A percentile compares a stretch with the other conserved stretches of the same genome.
Evolutionary conservation across 1,139 yeast species (phyloP).

Genomic region (Candida anutae): DNA sequence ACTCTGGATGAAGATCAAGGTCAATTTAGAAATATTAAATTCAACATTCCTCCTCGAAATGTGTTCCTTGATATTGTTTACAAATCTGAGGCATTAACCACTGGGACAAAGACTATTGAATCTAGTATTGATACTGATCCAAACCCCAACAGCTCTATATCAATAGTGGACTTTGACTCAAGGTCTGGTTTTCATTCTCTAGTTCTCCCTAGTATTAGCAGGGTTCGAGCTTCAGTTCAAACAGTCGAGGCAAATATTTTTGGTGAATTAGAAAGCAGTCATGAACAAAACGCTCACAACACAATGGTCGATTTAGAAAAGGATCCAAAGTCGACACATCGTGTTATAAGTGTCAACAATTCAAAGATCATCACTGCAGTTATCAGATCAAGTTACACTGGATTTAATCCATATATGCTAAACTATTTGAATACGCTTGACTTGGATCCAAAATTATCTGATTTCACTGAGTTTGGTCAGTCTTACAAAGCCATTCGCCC

Average conservation of each 20-base stretch:
- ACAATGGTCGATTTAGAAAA: background rate
- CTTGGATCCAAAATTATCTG: slow-evolving; percentile 50
- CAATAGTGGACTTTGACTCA: slow-evolving; percentile 8
- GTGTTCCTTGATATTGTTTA: slow-evolving; percentile 58
- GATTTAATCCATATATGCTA: slow-evolving; percentile 56
- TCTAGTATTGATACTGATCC: slow-evolving; percentile 12
- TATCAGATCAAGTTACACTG: slow-evolving; percentile 53
- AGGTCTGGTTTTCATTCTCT: background rate
- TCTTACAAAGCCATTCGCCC: slow-evolving; percentile 8
- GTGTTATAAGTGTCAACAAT: slow-evolving; percentile 26
- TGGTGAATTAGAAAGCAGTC: slow-evolving; percentile 45
- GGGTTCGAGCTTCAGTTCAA: slow-evolving; percentile 43
- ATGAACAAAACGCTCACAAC: slow-evolving; percentile 7
- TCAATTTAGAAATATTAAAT: slow-evolving; percentile 8
- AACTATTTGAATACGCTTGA: slow-evolving; percentile 46
- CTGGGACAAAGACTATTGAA: slow-evolving; percentile 12
- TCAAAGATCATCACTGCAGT: slow-evolving; percentile 31
- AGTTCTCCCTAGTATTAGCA: slow-evolving; percentile 21
- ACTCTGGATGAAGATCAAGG: slow-evolving; percentile 3
- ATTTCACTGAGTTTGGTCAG: slow-evolving; percentile 65
- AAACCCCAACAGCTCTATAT: slow-evolving; percentile 15
- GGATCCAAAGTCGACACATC: slow-evolving; percentile 13
- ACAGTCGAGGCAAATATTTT: slow-evolving; percentile 54
- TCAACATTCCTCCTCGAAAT: slow-evolving; percentile 40
- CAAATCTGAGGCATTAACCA: slow-evolving; percentile 33